Evolutionary conservation across 2,329 filamentous ascomycete genomes (phyloP).

Genomic region (Trichophyton simii): DNA sequence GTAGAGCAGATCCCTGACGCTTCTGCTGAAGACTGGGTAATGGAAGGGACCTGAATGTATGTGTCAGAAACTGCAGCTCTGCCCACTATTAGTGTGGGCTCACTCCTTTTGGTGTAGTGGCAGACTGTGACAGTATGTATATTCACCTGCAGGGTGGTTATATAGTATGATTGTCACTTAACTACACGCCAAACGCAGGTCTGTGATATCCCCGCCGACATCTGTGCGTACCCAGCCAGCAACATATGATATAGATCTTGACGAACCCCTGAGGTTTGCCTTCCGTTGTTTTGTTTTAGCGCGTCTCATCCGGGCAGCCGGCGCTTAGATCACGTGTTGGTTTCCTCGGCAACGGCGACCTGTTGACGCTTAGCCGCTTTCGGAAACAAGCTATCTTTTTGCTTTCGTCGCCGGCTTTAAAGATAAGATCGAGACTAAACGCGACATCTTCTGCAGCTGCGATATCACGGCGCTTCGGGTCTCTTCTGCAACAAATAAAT

Average conservation of each 20-base stretch:
- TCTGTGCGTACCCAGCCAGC: too few species aligned
- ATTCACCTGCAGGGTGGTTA: neutral
- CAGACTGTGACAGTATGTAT: too few species aligned
- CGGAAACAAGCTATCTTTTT: neutral
- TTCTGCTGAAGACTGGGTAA: neutral
- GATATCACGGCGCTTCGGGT: too few species aligned
- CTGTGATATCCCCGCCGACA: too few species aligned
- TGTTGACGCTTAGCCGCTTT: slow-evolving; percentile 6
- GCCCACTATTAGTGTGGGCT: too few species aligned
- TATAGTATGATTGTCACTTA: too few species aligned
- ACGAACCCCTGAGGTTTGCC: neutral
- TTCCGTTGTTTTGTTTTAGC: neutral
- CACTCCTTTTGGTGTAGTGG: too few species aligned
- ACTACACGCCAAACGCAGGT: too few species aligned
- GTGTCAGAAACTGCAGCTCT: too few species aligned
- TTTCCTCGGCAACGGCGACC: neutral
- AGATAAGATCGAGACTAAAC: neutral
- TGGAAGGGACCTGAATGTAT: neutral
- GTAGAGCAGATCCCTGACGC: neutral
- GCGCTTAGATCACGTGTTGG: neutral
- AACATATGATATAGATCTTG: too few species aligned
- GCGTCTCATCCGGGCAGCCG: neutral
- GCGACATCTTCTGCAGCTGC: neutral
- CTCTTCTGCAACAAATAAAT: too few species aligned
- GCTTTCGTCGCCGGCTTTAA: neutral